Evolutionary conservation across 176 grass and related monocot species (phyloP).

Genomic region (Bromus sterilis): DNA sequence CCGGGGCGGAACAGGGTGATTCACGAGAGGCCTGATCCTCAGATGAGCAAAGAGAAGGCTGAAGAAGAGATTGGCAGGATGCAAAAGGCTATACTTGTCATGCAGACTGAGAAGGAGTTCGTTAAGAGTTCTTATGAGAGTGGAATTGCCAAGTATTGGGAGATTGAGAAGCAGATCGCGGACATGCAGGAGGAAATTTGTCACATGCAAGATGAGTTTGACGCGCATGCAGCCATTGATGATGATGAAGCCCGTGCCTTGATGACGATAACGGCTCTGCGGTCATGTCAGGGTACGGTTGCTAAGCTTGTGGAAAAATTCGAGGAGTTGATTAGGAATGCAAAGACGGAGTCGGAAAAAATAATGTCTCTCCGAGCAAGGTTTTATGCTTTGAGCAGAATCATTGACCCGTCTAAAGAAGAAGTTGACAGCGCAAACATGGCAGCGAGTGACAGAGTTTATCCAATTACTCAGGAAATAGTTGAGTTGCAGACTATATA

Average conservation of each 20-base stretch:
- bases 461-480: constrained; percentile 19
- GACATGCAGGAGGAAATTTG: constrained; percentile 59
- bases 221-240: constrained; percentile 37
- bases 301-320: constrained; percentile 38
- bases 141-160: constrained; percentile 57
- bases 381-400: constrained; percentile 35
- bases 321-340: constrained; percentile 31
- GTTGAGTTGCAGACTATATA: constrained; percentile 51
- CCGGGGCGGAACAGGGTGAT: background rate
- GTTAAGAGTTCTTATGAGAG: constrained; percentile 73
- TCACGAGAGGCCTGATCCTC: background rate
- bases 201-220: constrained; percentile 54
- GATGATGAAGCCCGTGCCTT: constrained; percentile 66
- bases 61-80: constrained; percentile 52
- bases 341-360: constrained; percentile 39
- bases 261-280: constrained; percentile 63
- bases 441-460: background rate
- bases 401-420: background rate
- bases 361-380: constrained; percentile 37
- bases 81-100: constrained; percentile 71
- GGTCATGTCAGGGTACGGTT: constrained; percentile 63
- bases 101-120: constrained; percentile 77
- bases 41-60: constrained; percentile 33
- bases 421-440: background rate
- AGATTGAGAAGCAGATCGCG: constrained; percentile 64